Percentiles rank a stretch among this genome's conserved stretches.
These are phyloP conservation scores for Saposhnikovia divaricata DNA, from an alignment of 129 eudicot genomes.

Conservation along the genomic window DNA sequence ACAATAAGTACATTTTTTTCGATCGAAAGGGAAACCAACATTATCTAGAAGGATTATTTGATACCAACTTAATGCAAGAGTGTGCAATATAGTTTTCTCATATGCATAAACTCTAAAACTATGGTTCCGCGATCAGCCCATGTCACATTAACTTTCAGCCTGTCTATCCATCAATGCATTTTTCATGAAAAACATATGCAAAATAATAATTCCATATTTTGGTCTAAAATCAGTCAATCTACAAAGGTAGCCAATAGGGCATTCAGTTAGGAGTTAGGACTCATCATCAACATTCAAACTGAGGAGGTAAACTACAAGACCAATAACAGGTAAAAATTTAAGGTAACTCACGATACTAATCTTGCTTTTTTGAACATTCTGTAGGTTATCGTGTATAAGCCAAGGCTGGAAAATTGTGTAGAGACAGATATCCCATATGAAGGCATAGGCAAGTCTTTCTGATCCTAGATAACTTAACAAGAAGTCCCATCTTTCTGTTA, in stretches of 20 bases:
- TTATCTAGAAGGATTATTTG: no score
- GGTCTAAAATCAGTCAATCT: not conserved
- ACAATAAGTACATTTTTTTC: not conserved
- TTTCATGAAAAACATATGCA: not conserved
- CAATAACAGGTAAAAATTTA: constrained; percentile 68
- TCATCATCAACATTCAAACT: constrained; percentile 53
- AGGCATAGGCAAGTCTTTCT: constrained; percentile 91
- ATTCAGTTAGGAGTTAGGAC: constrained; percentile 25
- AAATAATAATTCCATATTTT: not conserved
- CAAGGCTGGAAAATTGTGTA: constrained; percentile 89
- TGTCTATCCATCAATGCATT: not conserved
- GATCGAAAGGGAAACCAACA: not conserved
- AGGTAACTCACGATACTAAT: constrained; percentile 42
- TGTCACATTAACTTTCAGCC: not conserved
- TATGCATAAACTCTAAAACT: not conserved
- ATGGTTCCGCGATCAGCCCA: no score
- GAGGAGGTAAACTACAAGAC: constrained; percentile 67
- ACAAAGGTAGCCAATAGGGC: not conserved
- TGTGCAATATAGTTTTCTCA: not conserved
- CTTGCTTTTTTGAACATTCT: constrained; percentile 44
- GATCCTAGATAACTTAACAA: constrained; percentile 58
- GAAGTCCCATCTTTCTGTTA: constrained; percentile 63
- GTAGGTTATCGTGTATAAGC: constrained; percentile 81
- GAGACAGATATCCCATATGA: constrained; percentile 81
- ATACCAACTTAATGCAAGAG: no score